Percentiles rank a stretch among this genome's conserved stretches.
Conservation (phyloP, 2,329 filamentous ascomycete species). For the Bipolaris cookei region DNA sequence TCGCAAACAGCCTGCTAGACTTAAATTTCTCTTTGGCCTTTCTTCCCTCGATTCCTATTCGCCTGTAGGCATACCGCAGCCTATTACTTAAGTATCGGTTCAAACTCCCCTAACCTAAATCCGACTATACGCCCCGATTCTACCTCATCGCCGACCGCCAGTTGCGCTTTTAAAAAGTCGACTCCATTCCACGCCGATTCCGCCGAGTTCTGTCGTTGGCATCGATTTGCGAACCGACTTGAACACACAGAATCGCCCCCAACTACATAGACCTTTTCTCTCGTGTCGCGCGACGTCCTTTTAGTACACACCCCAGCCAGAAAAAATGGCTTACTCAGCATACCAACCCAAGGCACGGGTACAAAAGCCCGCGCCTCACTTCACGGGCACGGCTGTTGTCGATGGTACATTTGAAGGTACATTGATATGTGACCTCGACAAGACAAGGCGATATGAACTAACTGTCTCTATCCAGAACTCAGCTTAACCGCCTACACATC, state of each 20-base stretch:
- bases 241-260: background rate
- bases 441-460: constrained; percentile 7
- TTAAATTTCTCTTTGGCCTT: constrained; percentile 13
- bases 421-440: constrained; percentile 2
- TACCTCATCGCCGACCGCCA: constrained; percentile 2
- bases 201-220: constrained; percentile 1
- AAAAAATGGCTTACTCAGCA: constrained; percentile 43
- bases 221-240: background rate
- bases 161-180: constrained; percentile 2
- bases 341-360: constrained; percentile 50
- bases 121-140: constrained; percentile 2
- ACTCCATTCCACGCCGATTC: constrained; percentile 1
- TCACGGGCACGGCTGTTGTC: constrained; percentile 49
- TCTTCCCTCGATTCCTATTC: constrained; percentile 17
- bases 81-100: background rate
- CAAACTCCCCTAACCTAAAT: constrained; percentile 4
- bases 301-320: background rate
- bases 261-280: background rate
- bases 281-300: constrained; percentile 22
- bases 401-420: constrained; percentile 52
- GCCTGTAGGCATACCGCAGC: constrained; percentile 1
- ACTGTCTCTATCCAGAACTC: constrained; percentile 37
- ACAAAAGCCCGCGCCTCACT: constrained; percentile 50
- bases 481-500: constrained; percentile 50
- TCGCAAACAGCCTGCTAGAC: constrained; percentile 43